Conservation (phyloP, 495 filamentous ascomycete genomes). For the Bryoglossum gracile region DNA sequence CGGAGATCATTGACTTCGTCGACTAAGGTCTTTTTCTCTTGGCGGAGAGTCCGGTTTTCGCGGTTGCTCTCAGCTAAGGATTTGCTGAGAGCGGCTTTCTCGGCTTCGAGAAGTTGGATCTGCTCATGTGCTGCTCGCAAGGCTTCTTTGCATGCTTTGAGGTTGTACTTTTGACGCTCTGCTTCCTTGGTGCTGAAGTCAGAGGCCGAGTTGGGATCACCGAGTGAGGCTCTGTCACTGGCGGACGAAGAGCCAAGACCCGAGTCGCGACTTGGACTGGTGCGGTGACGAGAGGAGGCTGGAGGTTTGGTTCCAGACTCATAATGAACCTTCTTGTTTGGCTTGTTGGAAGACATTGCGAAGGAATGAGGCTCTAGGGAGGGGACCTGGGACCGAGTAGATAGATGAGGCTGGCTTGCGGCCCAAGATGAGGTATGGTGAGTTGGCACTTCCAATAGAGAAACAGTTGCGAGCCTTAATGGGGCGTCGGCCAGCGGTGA, state of each 20-base stretch:
- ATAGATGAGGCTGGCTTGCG: neutral
- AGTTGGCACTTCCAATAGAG: constrained; percentile 11
- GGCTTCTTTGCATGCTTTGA: constrained; percentile 20
- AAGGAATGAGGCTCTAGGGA: neutral
- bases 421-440: constrained; percentile 2
- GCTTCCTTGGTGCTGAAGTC: constrained; percentile 8
- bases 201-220: constrained; percentile 7
- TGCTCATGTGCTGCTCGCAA: constrained; percentile 45
- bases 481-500: constrained; percentile 7
- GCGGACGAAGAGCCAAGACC: constrained; percentile 16
- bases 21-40: constrained; percentile 22
- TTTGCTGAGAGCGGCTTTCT: constrained; percentile 16
- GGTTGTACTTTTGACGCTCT: constrained; percentile 11
- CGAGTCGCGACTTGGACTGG: constrained; percentile 16
- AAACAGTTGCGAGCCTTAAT: constrained; percentile 8
- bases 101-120: constrained; percentile 3
- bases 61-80: constrained; percentile 35
- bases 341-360: constrained; percentile 16
- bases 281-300: constrained; percentile 39
- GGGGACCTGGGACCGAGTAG: neutral
- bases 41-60: constrained; percentile 29
- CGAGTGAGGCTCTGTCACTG: constrained; percentile 20
- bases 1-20: no score
- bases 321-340: constrained; percentile 19
- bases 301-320: constrained; percentile 38